Evolutionary conservation across 208 protist species (phyloP), one percentile per base, ranked within the genome.

Genomic region (Tetramitus jugosus): DNA sequence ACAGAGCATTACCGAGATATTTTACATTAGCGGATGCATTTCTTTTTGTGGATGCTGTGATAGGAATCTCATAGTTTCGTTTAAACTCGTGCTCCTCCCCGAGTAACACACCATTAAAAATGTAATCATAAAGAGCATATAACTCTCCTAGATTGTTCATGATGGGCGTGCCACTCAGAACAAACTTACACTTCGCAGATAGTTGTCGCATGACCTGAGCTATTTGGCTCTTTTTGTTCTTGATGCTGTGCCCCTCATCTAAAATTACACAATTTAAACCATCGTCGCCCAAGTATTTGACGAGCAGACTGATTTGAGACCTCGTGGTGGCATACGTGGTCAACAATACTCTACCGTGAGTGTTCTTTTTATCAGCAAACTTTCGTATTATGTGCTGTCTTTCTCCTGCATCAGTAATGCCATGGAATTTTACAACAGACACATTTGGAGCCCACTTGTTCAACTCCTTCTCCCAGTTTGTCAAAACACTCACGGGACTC

Each of bases 101-200:
- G 35, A 60, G 29, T 8, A 99, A 87, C 31, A 92, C 81, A 3
- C 95, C 96, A 0, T 96, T 96, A 60, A 88, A 91, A 14, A 98
- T 92, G 88, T 99, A 99, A 82, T 99, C 96, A 84, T 99, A 98
- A 14, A 99, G 81, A 40, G 95, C 97, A 96, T 96, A 99, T 45
- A 99, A 84, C 86, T 99, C 97, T 49, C 87, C 91, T 17, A 99
- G 10, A 20, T 20, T 0, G 33, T 71, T 71, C 65, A 71, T 49
- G 2, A 71, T 49, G 0, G 65, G 65, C 13, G 65, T 75, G 23
- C 68, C 68, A 2, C 88, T 94, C 3, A 99, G 79, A 68, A 98
- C 92, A 39, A 99, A 60, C 3, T 95, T 86, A 77, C 97, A 93
- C 14, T 86, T 84, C 20, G 94, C 95, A 37, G 91, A 79, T 52